phyloP scores from a whole-genome alignment of 768 basidiomycete genomes.

The Pisolithus albus region DNA sequence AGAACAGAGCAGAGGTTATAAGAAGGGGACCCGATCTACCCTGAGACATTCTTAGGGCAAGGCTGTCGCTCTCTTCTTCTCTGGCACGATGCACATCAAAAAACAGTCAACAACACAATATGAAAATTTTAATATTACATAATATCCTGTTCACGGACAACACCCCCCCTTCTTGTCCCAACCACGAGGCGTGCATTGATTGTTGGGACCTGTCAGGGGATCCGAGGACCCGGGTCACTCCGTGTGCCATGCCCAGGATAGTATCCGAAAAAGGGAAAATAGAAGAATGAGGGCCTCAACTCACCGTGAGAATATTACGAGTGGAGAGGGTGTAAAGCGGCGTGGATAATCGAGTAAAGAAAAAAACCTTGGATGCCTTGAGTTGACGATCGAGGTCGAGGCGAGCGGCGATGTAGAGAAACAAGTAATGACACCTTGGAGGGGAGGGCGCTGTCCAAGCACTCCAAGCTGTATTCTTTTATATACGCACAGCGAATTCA shows the following conservation, averaged over 20 bases:
- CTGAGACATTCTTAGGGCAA: background rate
- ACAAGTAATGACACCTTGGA: background rate
- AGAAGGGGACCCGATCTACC: conserved; percentile 6
- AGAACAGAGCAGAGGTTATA: conserved; percentile 13
- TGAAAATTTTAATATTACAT: background rate
- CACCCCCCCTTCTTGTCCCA: background rate
- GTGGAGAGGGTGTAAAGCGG: background rate
- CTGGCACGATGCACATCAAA: background rate
- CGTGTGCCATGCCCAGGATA: background rate
- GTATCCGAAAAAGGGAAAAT: background rate
- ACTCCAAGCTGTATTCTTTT: background rate
- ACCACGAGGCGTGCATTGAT: background rate
- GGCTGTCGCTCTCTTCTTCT: background rate
- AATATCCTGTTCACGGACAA: background rate
- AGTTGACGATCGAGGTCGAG: background rate
- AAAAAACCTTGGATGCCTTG: background rate
- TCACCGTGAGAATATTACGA: background rate
- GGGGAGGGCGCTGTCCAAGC: background rate
- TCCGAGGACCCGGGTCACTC: background rate
- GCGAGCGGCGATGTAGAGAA: background rate
- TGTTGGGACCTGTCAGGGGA: background rate
- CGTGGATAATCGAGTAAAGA: background rate
- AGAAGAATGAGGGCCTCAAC: background rate
- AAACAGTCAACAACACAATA: background rate
- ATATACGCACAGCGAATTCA: background rate